phyloP scores from a whole-genome alignment of 371 early-diverging fungal genomes.

The Rhizomucor miehei region DNA sequence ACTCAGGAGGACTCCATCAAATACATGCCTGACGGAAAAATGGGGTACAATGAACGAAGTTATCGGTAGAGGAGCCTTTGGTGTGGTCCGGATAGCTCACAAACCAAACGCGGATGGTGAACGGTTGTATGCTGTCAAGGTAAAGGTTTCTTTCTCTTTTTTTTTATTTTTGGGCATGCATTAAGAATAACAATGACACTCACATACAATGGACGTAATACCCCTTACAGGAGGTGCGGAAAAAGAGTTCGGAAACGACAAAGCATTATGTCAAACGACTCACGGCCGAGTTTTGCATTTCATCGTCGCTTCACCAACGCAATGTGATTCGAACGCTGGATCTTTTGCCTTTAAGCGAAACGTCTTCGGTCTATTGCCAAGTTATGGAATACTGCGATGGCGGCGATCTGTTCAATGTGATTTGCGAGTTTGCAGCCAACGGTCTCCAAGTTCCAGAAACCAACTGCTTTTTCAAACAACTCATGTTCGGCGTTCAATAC shows the following conservation, averaged over 20 bases:
- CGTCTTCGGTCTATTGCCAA: constrained; percentile 56
- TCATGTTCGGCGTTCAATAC: constrained; percentile 64
- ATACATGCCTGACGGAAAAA: constrained; percentile 31
- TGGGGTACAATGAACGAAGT: constrained; percentile 53
- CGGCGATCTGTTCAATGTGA: constrained; percentile 58
- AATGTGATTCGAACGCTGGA: constrained; percentile 74
- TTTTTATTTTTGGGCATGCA: no score
- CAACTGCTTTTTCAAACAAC: constrained; percentile 58
- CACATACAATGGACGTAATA: no score
- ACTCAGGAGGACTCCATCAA: constrained; percentile 14
- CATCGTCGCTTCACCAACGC: constrained; percentile 57
- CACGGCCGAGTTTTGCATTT: constrained; percentile 72
- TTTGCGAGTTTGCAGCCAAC: constrained; percentile 49
- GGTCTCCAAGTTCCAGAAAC: constrained; percentile 50
- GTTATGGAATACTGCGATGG: constrained; percentile 75
- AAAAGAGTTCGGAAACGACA: constrained; percentile 47
- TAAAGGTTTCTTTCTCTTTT: constrained; percentile 16
- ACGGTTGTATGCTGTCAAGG: constrained; percentile 49
- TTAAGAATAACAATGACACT: neutral
- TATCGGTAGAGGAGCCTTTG: constrained; percentile 52
- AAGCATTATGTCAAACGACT: constrained; percentile 64
- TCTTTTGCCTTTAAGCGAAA: constrained; percentile 54
- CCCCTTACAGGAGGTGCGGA: constrained; percentile 69
- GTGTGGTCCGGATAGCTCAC: constrained; percentile 47
- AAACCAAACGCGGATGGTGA: constrained; percentile 32